A percentile compares a stretch with the other conserved stretches of the same genome.
phyloP scores from a whole-genome alignment of 768 basidiomycete genomes.

The Crassisporium funariophilum region DNA sequence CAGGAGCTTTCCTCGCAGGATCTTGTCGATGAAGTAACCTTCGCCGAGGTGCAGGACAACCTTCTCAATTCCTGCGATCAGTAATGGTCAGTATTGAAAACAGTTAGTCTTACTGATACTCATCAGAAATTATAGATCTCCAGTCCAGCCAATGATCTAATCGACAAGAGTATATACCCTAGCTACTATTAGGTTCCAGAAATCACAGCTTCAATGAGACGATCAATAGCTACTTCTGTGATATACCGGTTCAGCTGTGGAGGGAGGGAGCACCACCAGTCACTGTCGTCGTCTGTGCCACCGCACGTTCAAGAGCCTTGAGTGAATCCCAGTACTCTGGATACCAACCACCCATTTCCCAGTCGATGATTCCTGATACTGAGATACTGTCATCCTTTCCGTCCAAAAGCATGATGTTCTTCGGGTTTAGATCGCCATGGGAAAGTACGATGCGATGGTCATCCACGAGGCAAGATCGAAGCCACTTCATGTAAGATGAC shows the following conservation, averaged over 20 bases:
- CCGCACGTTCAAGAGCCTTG: constrained; percentile 4
- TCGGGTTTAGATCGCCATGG: constrained; percentile 8
- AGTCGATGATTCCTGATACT: constrained; percentile 10
- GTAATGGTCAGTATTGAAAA: too few relatives aligned
- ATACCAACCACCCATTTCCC: constrained; percentile 17
- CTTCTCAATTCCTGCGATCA: too few relatives aligned
- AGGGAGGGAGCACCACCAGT: neutral
- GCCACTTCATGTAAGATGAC: neutral
- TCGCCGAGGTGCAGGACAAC: too few relatives aligned
- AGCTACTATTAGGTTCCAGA: too few relatives aligned
- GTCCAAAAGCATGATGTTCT: constrained; percentile 8
- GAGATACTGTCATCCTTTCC: neutral
- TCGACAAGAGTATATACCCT: too few relatives aligned
- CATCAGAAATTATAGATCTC: too few relatives aligned
- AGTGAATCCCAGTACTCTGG: constrained; percentile 16
- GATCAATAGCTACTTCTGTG: neutral
- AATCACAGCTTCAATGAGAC: neutral
- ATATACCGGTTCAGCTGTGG: neutral
- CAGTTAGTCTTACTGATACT: too few relatives aligned
- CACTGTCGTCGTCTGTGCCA: neutral
- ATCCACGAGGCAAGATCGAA: neutral
- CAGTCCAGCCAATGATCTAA: too few relatives aligned
- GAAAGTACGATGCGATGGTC: constrained; percentile 10
- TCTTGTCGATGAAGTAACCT: too few relatives aligned
- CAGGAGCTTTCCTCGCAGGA: too few relatives aligned